Base-by-base conservation (phyloP, 345 rosid species). In the Nephelium lappaceum region DNA sequence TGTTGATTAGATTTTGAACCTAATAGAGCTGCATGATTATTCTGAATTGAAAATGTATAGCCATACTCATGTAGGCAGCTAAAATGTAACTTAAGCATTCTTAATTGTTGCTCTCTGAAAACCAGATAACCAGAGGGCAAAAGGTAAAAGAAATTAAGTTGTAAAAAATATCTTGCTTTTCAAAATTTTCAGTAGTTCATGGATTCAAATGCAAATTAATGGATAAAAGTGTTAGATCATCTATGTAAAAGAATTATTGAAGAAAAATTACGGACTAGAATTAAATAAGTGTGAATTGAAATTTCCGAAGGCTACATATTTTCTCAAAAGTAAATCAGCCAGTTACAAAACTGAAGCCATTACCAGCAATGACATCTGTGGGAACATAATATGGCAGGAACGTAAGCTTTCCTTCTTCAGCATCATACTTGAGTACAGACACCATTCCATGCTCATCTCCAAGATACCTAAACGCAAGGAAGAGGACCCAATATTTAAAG, bases 401-500 rank as follows among this genome's bases (percentile, higher is more conserved):
- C 64, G 85, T 16, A 31, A 95, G 84, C 77, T 84, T 85, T 79
- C 83, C 80, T 73, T 83, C 88, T 63, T 88, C 93, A 75, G 83
- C 83, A 71, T 82, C 87, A 84, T 78, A 93, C 85, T 93, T 88
- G 64, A 91, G 31, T 57, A 89, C 93, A 73, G 87, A 90, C 73
- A 92, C 89, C 86, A 77, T 85, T 63, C 97, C 98, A 15, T 86
- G 78, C 84, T 95, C 97, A 79, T 95, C 98, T 76, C 98, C 97
- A 39, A 95, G 67, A 82, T 88, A 88, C 93, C 98, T 95, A 80
- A 64, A 75, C 12, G 18, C 45, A 81, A 41, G 18, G n/a, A 70
- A 38, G 80, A 58, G 47, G 47, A 8, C 24, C 23, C 38, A 14
- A 24, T 51, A 18, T 71, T 79, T 69, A 58, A 42, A 72, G 74